phyloP scores from a whole-genome alignment of 495 filamentous ascomycete genomes.

The Endocarpon pusillum region DNA sequence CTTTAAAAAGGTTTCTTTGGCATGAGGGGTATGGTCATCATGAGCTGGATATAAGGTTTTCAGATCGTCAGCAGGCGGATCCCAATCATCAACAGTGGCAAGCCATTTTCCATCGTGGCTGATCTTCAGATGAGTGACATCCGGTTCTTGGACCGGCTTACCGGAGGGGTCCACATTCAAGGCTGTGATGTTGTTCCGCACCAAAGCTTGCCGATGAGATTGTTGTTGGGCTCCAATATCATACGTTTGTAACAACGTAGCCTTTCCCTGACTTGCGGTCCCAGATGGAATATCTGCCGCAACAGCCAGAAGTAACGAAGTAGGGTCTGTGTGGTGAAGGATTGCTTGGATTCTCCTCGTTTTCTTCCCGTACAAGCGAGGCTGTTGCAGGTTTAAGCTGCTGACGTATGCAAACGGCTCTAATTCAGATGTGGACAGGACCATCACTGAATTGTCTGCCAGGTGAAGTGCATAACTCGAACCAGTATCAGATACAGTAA shows the following conservation, averaged over 20 bases:
- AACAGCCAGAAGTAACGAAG: constrained; percentile 41
- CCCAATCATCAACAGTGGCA: constrained; percentile 82
- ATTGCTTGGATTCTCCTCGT: constrained; percentile 9
- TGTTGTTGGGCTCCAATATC: constrained; percentile 57
- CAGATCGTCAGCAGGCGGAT: constrained; percentile 48
- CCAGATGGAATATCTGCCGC: constrained; percentile 31
- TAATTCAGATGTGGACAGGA: constrained; percentile 78
- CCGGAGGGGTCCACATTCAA: constrained; percentile 55
- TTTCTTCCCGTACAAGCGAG: too few relatives aligned
- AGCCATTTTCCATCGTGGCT: constrained; percentile 77
- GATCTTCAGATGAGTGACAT: constrained; percentile 52
- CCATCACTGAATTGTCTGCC: constrained; percentile 77
- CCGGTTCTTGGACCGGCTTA: constrained; percentile 50
- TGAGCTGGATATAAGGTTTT: constrained; percentile 28
- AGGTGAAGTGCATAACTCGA: constrained; percentile 67
- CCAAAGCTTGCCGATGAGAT: constrained; percentile 67
- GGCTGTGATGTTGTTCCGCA: constrained; percentile 72
- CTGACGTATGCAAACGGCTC: constrained; percentile 62
- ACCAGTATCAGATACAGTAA: constrained; percentile 64
- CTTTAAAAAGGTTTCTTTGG: constrained; percentile 60
- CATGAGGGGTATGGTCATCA: constrained; percentile 23
- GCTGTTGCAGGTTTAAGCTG: constrained; percentile 46
- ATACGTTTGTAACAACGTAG: constrained; percentile 62
- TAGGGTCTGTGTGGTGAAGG: constrained; percentile 36
- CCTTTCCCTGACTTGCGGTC: constrained; percentile 17